Evolutionary conservation across 768 basidiomycete species (phyloP).

Genomic region (Galerina sulciceps): DNA sequence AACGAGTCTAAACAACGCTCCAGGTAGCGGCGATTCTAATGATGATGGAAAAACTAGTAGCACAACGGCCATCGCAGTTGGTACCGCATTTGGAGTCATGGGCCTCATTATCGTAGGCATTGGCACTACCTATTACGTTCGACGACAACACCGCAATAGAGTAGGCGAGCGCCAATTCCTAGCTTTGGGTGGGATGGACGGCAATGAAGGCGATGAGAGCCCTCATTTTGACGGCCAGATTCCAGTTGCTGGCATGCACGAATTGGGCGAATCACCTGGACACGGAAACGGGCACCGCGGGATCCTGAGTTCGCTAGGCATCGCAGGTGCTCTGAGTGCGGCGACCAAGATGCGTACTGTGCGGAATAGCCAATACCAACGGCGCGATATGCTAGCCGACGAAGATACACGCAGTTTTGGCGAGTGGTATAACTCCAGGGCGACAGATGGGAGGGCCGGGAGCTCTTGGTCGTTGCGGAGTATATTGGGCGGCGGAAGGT

Average conservation of each 20-base stretch:
- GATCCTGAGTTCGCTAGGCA: slow-evolving; percentile 24
- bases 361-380: slow-evolving; percentile 30
- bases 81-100: slow-evolving; percentile 63
- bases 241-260: slow-evolving; percentile 31
- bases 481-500: slow-evolving; percentile 42
- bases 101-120: slow-evolving; percentile 51
- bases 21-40: slow-evolving; percentile 17
- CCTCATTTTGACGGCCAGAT: slow-evolving; percentile 34
- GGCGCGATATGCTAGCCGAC: slow-evolving; percentile 79
- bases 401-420: slow-evolving; percentile 67
- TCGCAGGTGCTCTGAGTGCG: slow-evolving; percentile 39
- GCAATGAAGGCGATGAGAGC: slow-evolving; percentile 35
- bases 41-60: slow-evolving; percentile 21
- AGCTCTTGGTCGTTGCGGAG: slow-evolving; percentile 60
- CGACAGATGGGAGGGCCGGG: slow-evolving; percentile 45
- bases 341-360: slow-evolving; percentile 27
- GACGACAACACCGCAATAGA: slow-evolving; percentile 30
- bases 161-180: slow-evolving; percentile 33
- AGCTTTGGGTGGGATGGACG: slow-evolving; percentile 28
- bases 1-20: slow-evolving; percentile 16
- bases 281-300: slow-evolving; percentile 8
- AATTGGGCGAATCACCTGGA: slow-evolving; percentile 15
- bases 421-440: slow-evolving; percentile 37
- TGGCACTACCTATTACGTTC: slow-evolving; percentile 48
- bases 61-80: slow-evolving; percentile 60